Percentiles rank a stretch among this genome's conserved stretches.
phyloP scores from a whole-genome alignment of 2,329 filamentous ascomycete species.

The Pyrenophora teres region DNA sequence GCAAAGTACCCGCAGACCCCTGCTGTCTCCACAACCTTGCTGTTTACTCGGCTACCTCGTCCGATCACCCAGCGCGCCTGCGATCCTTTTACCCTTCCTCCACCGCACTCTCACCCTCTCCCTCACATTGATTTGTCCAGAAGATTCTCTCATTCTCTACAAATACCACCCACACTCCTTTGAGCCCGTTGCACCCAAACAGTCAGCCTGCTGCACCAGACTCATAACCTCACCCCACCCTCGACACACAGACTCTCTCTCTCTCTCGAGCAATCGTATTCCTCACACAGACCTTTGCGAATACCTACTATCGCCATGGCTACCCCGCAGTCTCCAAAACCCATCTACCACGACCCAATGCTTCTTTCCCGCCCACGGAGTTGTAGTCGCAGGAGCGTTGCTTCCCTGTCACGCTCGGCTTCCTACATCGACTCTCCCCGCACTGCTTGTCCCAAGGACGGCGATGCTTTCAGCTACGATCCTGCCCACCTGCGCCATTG shows the following conservation, averaged over 20 bases:
- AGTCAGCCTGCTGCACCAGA: constrained; percentile 2
- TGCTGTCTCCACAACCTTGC: constrained; percentile 30
- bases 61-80: constrained; percentile 31
- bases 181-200: constrained; percentile 11
- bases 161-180: constrained; percentile 28
- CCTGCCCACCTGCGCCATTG: constrained; percentile 46
- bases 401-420: constrained; percentile 25
- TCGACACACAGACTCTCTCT: constrained; percentile 13
- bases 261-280: constrained; percentile 1
- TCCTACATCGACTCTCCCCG: constrained; percentile 36
- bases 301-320: constrained; percentile 25
- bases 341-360: constrained; percentile 28
- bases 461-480: constrained; percentile 46
- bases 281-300: constrained; percentile 7
- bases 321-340: constrained; percentile 22
- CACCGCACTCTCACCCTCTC: constrained; percentile 7
- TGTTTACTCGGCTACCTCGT: constrained; percentile 27
- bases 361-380: constrained; percentile 27
- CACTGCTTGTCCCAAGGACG: constrained; percentile 41
- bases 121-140: constrained; percentile 9
- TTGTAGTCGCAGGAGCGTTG: constrained; percentile 36
- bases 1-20: constrained; percentile 17
- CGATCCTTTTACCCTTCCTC: constrained; percentile 26
- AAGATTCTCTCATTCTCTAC: constrained; percentile 22
- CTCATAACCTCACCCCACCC: constrained; percentile 6